Evolutionary conservation across 148 eudicot species (phyloP), one percentile per base, ranked within the genome.

Genomic region (Beta vulgaris): DNA sequence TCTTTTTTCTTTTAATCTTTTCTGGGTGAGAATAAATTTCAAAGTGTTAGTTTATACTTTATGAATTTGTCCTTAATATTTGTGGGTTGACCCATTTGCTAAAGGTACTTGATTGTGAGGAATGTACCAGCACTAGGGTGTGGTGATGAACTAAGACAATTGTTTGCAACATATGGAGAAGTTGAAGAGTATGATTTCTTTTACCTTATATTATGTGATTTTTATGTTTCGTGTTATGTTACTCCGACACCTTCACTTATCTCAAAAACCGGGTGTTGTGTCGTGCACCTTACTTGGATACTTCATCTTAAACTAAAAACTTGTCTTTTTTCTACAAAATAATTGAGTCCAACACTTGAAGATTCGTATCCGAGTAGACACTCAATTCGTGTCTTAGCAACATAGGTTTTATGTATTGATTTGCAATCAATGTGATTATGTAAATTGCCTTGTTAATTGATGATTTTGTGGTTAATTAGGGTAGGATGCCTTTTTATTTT

Each of bases 61-160:
- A 2, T 55, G 5, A 66, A 0, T 14, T 48, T 58, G 44, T 34
- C 13, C 55, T 23, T 61, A 61, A 31, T 64, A 55, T 39, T 70
- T 66, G 26, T 46, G 59, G 34, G 11, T 4, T 55, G 32, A 40
- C 40, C 73, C 39, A 60, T 43, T 43, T 64, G 25, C 3, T 71
- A 67, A 77, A 93, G 96, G 83, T 91, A 90, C 76, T 83, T 94
- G 84, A 91, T 94, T 63, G 92, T 90, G 78, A 88, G 93, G 79
- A 93, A 91, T 73, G 98, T 94, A 67, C 96, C 98, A 6, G 87
- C 97, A 0, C 75, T 94, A 80, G 96, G 97, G 0, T 94, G 98
- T 82, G 96, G 90, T 51, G 97, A 90, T 86, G 91, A 90, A 78
- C 84, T 94, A 39, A 77, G 66, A 44, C 85, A 85, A 69, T 69